A percentile compares a stretch with the other conserved stretches of the same genome.
Evolutionary conservation across 805 yeast species (phyloP).

Genomic region (Candida hispaniensis): DNA sequence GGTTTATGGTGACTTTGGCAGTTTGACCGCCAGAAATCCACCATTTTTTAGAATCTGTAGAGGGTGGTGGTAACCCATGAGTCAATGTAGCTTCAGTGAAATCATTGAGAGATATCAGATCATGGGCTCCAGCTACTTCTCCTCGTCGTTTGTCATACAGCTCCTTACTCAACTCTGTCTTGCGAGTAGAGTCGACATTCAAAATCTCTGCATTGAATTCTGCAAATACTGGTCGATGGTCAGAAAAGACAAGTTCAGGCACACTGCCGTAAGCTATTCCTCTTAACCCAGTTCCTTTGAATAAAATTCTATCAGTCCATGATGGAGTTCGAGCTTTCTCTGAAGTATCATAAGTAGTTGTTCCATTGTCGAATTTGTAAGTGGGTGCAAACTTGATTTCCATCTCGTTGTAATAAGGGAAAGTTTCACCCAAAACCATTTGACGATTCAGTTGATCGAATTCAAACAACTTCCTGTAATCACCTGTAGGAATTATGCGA

Average conservation of each 20-base stretch:
- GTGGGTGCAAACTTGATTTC: conserved; percentile 80
- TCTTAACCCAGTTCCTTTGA: conserved; percentile 44
- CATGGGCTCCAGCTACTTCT: conserved; percentile 29
- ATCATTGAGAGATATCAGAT: conserved; percentile 23
- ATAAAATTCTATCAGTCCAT: conserved; percentile 90
- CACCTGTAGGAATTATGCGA: conserved; percentile 36
- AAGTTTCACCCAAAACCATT: conserved; percentile 59
- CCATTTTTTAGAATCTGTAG: conserved; percentile 76
- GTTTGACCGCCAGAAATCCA: conserved; percentile 76
- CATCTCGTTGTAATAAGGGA: conserved; percentile 66
- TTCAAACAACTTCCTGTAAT: conserved; percentile 43
- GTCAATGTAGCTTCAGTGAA: conserved; percentile 24
- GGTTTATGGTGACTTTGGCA: conserved; percentile 52
- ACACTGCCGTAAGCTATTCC: conserved; percentile 58
- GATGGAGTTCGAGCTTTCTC: conserved; percentile 93
- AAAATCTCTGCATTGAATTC: conserved; percentile 57
- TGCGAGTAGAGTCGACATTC: conserved; percentile 55
- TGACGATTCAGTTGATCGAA: conserved; percentile 73
- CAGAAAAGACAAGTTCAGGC: conserved; percentile 58
- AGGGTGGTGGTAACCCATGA: conserved; percentile 70
- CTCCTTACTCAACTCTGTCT: conserved; percentile 43
- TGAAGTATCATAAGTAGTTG: conserved; percentile 70
- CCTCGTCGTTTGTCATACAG: conserved; percentile 49
- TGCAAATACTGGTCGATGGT: conserved; percentile 88
- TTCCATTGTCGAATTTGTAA: conserved; percentile 85